Percentiles rank a stretch among this genome's conserved stretches.
phyloP scores from a whole-genome alignment of 371 early-diverging fungal genomes.

The Mycotypha africana region DNA sequence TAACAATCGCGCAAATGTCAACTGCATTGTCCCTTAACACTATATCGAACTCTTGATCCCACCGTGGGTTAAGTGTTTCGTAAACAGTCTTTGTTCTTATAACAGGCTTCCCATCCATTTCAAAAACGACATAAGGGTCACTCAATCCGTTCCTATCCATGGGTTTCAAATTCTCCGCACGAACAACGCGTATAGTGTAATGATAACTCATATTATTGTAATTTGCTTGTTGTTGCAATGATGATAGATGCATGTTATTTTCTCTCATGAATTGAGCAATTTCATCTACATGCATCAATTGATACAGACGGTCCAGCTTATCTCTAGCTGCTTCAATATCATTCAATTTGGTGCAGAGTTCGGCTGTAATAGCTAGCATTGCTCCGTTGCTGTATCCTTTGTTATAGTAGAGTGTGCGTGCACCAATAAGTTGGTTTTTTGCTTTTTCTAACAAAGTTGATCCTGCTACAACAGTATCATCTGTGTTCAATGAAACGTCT shows the following conservation, averaged over 20 bases:
- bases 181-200: slow-evolving; percentile 41
- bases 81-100: slow-evolving; percentile 52
- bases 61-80: slow-evolving; percentile 70
- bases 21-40: slow-evolving; percentile 41
- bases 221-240: slow-evolving; percentile 8
- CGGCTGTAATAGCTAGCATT: slow-evolving; percentile 35
- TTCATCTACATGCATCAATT: slow-evolving; percentile 49
- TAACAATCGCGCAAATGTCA: slow-evolving; percentile 55
- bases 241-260: background rate
- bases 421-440: slow-evolving; percentile 16
- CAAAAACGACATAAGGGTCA: slow-evolving; percentile 64
- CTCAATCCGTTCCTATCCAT: slow-evolving; percentile 46
- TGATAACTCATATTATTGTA: slow-evolving; percentile 15
- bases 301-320: slow-evolving; percentile 47
- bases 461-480: background rate
- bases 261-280: slow-evolving; percentile 26
- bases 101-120: slow-evolving; percentile 38
- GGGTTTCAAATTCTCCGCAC: slow-evolving; percentile 35
- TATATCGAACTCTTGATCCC: slow-evolving; percentile 81
- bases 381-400: slow-evolving; percentile 23
- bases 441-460: slow-evolving; percentile 13
- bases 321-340: slow-evolving; percentile 51
- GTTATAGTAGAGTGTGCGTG: slow-evolving; percentile 1
- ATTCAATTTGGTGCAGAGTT: slow-evolving; percentile 51
- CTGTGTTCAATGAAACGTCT: slow-evolving; percentile 5